Conservation (phyloP, 2,329 filamentous ascomycete species). For the Calonectria honghensis region DNA sequence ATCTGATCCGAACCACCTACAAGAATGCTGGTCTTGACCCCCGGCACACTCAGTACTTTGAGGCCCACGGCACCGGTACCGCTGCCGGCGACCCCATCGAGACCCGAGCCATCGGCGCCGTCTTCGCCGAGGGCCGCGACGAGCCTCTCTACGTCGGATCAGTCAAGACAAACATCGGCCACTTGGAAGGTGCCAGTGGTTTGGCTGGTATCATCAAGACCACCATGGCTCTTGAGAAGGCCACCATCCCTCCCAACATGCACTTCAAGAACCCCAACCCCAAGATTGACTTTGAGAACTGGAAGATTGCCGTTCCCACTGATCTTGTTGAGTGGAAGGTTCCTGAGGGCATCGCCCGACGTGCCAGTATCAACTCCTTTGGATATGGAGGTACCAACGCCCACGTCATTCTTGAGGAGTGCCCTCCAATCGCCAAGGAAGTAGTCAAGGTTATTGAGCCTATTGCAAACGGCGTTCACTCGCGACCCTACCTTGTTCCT, state of each 20-base stretch:
- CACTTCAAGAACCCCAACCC: slow-evolving; percentile 49
- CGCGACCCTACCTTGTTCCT: slow-evolving; percentile 47
- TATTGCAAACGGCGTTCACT: slow-evolving; percentile 46
- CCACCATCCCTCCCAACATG: slow-evolving; percentile 49
- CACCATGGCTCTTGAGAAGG: slow-evolving; percentile 48
- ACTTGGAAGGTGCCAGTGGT: slow-evolving; percentile 50
- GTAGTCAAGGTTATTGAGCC: slow-evolving; percentile 38
- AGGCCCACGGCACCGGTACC: slow-evolving; percentile 73
- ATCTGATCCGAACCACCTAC: slow-evolving; percentile 35
- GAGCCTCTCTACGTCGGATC: slow-evolving; percentile 40
- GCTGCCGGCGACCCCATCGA: slow-evolving; percentile 72
- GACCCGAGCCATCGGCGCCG: slow-evolving; percentile 64
- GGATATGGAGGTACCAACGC: slow-evolving; percentile 55
- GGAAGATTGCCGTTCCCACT: slow-evolving; percentile 49
- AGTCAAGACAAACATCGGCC: slow-evolving; percentile 55
- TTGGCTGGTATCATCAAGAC: slow-evolving; percentile 52
- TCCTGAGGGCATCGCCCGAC: slow-evolving; percentile 37
- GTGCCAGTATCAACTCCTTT: slow-evolving; percentile 55
- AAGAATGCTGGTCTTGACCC: slow-evolving; percentile 43
- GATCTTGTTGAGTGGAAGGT: slow-evolving; percentile 42
- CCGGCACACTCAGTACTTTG: slow-evolving; percentile 54
- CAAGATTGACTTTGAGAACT: slow-evolving; percentile 53
- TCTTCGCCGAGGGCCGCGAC: slow-evolving; percentile 35
- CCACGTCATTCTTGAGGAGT: slow-evolving; percentile 51
- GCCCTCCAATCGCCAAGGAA: slow-evolving; percentile 38